These are phyloP conservation scores for Trichoderma guizhouense DNA, from an alignment of 2,329 filamentous ascomycete genomes.

Conservation along the genomic window DNA sequence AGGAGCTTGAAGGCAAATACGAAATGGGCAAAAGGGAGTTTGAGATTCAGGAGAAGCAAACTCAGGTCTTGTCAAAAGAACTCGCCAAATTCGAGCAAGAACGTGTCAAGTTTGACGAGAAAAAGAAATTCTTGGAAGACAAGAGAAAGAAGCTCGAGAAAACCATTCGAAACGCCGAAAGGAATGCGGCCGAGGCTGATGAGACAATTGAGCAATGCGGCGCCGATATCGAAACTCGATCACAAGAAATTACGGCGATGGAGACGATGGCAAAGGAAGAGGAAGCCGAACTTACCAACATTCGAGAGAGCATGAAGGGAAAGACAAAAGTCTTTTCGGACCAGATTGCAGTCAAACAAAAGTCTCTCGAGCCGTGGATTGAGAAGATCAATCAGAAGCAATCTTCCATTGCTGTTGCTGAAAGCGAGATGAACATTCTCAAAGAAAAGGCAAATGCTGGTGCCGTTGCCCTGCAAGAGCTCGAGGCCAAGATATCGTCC, in stretches of 20 bases:
- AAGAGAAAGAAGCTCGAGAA: constrained; percentile 97
- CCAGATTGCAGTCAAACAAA: constrained; percentile 87
- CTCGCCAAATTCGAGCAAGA: constrained; percentile 94
- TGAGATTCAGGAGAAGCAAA: constrained; percentile 76
- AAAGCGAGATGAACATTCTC: constrained; percentile 90
- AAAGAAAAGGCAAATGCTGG: constrained; percentile 86
- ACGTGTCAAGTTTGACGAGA: constrained; percentile 95
- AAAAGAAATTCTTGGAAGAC: constrained; percentile 84
- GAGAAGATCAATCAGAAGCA: constrained; percentile 96
- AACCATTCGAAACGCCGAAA: constrained; percentile 72
- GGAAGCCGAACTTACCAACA: constrained; percentile 76
- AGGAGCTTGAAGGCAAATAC: constrained; percentile 80
- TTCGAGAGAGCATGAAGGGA: constrained; percentile 84
- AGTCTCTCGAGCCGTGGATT: constrained; percentile 91
- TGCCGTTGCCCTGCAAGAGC: constrained; percentile 77
- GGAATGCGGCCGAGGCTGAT: constrained; percentile 69
- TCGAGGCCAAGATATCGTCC: constrained; percentile 70
- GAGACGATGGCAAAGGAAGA: constrained; percentile 74
- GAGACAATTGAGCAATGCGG: constrained; percentile 74
- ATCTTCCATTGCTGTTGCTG: constrained; percentile 87
- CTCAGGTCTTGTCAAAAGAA: constrained; percentile 77
- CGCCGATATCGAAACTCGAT: constrained; percentile 73
- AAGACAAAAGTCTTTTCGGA: constrained; percentile 96
- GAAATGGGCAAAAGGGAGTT: constrained; percentile 79
- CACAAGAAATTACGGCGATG: constrained; percentile 69